phyloP scores from a whole-genome alignment of 768 basidiomycete species.

The Gymnopilus junonius region DNA sequence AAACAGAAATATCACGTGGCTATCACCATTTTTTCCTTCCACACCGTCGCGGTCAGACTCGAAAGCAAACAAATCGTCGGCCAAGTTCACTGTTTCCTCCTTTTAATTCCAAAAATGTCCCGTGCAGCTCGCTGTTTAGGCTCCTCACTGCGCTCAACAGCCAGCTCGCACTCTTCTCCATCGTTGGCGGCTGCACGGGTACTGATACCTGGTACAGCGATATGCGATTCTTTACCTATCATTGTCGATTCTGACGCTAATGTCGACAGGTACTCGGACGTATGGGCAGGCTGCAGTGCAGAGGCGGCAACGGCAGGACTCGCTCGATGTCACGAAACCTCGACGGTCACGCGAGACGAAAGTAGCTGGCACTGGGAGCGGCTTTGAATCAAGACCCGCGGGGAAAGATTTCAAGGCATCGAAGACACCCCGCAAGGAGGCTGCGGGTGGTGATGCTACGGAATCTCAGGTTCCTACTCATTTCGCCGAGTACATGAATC shows the following conservation, averaged over 20 bases:
- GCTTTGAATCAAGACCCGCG: background rate
- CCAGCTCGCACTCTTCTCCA: slow-evolving; percentile 6
- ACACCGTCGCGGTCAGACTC: slow-evolving; percentile 11
- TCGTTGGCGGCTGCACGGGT: slow-evolving; percentile 11
- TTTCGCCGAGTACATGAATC: slow-evolving; percentile 55
- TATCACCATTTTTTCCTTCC: slow-evolving; percentile 20
- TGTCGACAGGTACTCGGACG: slow-evolving; percentile 24
- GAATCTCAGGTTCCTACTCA: background rate
- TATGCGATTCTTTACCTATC: slow-evolving; percentile 10
- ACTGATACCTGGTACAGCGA: slow-evolving; percentile 16
- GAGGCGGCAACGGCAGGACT: slow-evolving; percentile 19
- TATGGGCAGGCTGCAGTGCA: slow-evolving; percentile 31
- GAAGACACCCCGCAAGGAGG: background rate
- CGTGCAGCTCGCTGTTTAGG: slow-evolving; percentile 29
- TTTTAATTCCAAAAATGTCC: slow-evolving; percentile 28
- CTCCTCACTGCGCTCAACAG: slow-evolving; percentile 23
- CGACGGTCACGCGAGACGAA: slow-evolving; percentile 8
- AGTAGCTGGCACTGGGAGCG: background rate
- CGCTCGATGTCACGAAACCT: background rate
- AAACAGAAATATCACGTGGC: slow-evolving; percentile 15
- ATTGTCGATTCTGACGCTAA: slow-evolving; percentile 17
- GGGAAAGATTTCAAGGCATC: background rate
- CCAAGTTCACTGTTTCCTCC: background rate
- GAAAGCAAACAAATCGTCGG: slow-evolving; percentile 7
- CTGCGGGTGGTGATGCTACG: background rate